A percentile compares a stretch with the other conserved stretches of the same genome.
phyloP scores from a whole-genome alignment of 1,139 yeast genomes.

The Candida glucosophila region DNA sequence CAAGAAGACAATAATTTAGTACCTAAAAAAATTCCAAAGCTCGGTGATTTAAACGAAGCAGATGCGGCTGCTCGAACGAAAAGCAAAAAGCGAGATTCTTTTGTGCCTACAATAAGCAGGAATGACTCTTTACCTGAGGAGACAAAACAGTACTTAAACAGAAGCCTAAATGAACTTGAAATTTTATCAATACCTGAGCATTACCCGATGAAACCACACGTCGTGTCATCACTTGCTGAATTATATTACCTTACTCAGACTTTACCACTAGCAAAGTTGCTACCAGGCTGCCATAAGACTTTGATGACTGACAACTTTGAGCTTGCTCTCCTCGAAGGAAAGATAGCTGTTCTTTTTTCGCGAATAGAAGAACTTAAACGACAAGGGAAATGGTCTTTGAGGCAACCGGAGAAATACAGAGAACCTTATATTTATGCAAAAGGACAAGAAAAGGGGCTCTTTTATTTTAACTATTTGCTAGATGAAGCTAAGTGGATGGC shows the following conservation, averaged over 20 bases:
- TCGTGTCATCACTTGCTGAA: constrained; percentile 68
- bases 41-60: no score
- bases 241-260: constrained; percentile 83
- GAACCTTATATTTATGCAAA: constrained; percentile 51
- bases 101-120: background rate
- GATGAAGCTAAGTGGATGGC: constrained; percentile 85
- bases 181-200: constrained; percentile 35
- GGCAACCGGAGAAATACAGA: constrained; percentile 67
- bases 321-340: constrained; percentile 83
- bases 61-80: background rate
- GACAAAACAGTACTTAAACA: constrained; percentile 15
- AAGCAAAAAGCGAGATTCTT: background rate
- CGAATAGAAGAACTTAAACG: constrained; percentile 88
- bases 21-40: no score
- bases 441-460: constrained; percentile 16
- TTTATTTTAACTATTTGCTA: constrained; percentile 70
- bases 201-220: constrained; percentile 34
- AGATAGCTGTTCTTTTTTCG: constrained; percentile 84
- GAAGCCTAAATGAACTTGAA: constrained; percentile 25
- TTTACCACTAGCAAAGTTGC: constrained; percentile 67
- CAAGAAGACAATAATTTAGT: no score
- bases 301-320: constrained; percentile 80
- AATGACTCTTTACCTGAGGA: constrained; percentile 8
- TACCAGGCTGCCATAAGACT: constrained; percentile 82
- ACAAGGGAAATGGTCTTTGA: constrained; percentile 81